A percentile compares a stretch with the other conserved stretches of the same genome.
Conservation (phyloP, 2,329 filamentous ascomycete species). For the Cytospora schulzeri region DNA sequence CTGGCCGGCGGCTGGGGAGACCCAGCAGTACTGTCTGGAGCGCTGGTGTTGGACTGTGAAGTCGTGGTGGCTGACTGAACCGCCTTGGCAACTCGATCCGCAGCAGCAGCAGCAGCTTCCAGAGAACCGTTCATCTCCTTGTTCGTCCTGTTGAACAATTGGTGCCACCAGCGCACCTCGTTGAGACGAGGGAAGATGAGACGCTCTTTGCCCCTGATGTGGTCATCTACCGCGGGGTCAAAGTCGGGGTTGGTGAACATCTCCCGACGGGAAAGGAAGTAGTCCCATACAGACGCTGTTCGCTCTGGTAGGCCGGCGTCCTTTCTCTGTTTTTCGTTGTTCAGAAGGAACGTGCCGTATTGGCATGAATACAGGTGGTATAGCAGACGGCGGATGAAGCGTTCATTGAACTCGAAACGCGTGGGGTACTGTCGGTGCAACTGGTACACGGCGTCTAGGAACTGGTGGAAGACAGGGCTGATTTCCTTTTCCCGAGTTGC, state of each 20-base stretch:
- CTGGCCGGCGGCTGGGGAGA: constrained; percentile 38
- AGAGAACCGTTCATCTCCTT: constrained; percentile 86
- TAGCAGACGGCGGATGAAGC: constrained; percentile 83
- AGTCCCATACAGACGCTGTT: constrained; percentile 92
- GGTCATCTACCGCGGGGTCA: constrained; percentile 74
- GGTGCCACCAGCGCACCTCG: constrained; percentile 92
- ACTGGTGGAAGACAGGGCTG: constrained; percentile 96
- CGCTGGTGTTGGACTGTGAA: constrained; percentile 49
- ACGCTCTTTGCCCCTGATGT: constrained; percentile 75
- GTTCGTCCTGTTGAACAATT: constrained; percentile 82
- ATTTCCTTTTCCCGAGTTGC: constrained; percentile 86
- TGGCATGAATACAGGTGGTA: constrained; percentile 97
- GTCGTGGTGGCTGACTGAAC: constrained; percentile 35
- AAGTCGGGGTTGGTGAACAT: constrained; percentile 86
- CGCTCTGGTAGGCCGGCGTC: constrained; percentile 69
- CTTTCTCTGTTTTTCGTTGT: constrained; percentile 85
- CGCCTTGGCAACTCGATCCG: constrained; percentile 39
- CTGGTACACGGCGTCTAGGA: constrained; percentile 92
- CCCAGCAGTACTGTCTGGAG: constrained; percentile 30
- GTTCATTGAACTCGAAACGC: constrained; percentile 94
- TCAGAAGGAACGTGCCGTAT: constrained; percentile 95
- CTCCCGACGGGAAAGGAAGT: constrained; percentile 78
- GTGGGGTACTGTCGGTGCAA: constrained; percentile 81
- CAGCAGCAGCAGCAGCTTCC: constrained; percentile 55
- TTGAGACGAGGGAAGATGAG: constrained; percentile 77